Evolutionary conservation across 345 rosid species (phyloP).

Genomic region (Erysimum cheiranthoides): DNA sequence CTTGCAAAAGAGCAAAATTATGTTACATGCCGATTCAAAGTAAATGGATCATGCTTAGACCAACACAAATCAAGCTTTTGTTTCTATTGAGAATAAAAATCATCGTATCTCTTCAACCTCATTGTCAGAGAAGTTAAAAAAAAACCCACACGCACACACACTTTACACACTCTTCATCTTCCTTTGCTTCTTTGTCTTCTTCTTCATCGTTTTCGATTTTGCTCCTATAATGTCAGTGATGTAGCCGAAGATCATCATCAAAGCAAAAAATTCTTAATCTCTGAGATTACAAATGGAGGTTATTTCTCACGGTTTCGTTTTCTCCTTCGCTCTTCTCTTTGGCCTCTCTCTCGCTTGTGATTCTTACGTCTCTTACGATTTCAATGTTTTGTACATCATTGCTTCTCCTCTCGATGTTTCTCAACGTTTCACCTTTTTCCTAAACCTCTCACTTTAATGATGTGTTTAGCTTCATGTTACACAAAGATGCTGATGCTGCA

Average conservation of each 20-base stretch:
- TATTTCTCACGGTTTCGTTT: conserved; percentile 41
- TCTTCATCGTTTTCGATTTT: not conserved
- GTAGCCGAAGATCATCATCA: not conserved
- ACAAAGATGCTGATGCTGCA: no score
- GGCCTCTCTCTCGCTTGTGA: conserved; percentile 61
- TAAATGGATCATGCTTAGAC: no score
- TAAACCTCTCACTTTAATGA: no score
- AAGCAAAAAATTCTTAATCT: not conserved
- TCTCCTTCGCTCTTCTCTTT: conserved; percentile 55
- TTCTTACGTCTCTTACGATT: conserved; percentile 60
- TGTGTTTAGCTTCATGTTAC: no score
- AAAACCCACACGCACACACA: conserved; percentile 36
- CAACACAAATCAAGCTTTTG: no score
- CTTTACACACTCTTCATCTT: conserved; percentile 42
- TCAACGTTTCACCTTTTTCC: conserved; percentile 43
- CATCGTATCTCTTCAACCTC: conserved; percentile 16
- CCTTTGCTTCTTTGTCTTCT: not conserved
- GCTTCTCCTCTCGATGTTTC: conserved; percentile 87
- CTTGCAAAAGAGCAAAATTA: no score
- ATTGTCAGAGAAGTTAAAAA: conserved; percentile 38
- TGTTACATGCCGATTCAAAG: no score
- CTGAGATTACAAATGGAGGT: conserved; percentile 23
- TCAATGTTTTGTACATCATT: conserved; percentile 67
- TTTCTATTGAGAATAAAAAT: no score
- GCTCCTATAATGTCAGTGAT: not conserved